These are phyloP conservation scores for Vanilla planifolia DNA, from an alignment of 106 monocot genomes.

Conservation along the genomic window DNA sequence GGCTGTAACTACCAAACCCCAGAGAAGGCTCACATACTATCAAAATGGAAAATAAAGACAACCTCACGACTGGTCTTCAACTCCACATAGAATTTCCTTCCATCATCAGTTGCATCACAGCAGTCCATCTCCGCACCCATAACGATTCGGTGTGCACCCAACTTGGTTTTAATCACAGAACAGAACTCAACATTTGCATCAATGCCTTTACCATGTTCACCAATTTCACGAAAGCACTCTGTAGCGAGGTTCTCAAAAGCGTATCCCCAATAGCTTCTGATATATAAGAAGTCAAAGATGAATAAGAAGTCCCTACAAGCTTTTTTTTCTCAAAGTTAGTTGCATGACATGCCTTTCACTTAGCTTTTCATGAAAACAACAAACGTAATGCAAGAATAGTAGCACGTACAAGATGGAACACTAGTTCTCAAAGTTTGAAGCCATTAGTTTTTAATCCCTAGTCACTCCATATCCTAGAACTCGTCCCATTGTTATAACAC, in stretches of 20 bases:
- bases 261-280: conserved; percentile 99
- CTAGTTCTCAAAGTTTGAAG: no score
- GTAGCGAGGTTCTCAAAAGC: conserved; percentile 97
- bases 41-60: not conserved
- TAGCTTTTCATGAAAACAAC: no score
- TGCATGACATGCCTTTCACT: no score
- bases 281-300: conserved; percentile 1
- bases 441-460: no score
- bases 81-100: conserved; percentile 86
- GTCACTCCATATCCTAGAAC: no score
- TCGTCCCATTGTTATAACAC: no score
- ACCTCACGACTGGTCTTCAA: conserved; percentile 92
- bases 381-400: no score
- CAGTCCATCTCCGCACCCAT: conserved; percentile 99
- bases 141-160: conserved; percentile 92
- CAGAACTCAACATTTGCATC: conserved; percentile 97
- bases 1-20: not conserved
- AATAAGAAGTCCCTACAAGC: no score
- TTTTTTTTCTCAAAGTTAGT: no score
- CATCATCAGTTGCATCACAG: conserved; percentile 83
- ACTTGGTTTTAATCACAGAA: conserved; percentile 89
- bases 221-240: conserved; percentile 48
- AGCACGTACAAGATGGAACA: no score
- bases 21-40: not conserved
- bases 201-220: conserved; percentile 63